A percentile compares a stretch with the other conserved stretches of the same genome.
Evolutionary conservation across 495 filamentous ascomycete species (phyloP).

Genomic region (Neurospora sp.): DNA sequence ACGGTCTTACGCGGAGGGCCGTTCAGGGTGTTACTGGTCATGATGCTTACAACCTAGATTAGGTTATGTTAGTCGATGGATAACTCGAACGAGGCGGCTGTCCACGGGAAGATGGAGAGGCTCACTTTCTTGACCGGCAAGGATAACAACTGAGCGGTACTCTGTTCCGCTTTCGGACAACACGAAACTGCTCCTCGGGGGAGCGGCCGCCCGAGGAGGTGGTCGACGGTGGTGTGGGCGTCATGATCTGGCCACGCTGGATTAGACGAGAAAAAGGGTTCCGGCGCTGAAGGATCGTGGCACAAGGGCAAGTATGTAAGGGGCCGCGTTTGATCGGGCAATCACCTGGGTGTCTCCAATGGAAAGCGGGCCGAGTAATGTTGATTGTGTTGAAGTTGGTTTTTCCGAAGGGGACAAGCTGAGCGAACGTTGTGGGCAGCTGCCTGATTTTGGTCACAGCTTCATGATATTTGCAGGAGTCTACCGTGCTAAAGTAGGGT

Average conservation of each 20-base stretch:
- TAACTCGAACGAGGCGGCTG: slow-evolving; percentile 4
- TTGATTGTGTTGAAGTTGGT: not conserved
- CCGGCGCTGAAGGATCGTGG: not conserved
- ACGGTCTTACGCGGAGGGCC: slow-evolving; percentile 5
- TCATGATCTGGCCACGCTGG: slow-evolving; percentile 42
- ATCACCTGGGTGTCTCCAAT: not conserved
- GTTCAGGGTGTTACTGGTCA: not conserved
- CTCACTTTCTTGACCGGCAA: slow-evolving; percentile 91
- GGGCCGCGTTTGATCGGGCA: not conserved
- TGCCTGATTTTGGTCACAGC: not conserved
- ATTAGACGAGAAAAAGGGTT: not conserved
- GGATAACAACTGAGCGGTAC: slow-evolving; percentile 92
- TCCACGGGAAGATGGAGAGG: slow-evolving; percentile 3
- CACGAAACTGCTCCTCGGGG: slow-evolving; percentile 76
- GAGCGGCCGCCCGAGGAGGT: slow-evolving; percentile 66
- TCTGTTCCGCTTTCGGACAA: slow-evolving; percentile 88
- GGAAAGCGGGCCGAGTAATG: not conserved
- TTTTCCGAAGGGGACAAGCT: not conserved
- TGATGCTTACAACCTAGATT: slow-evolving; percentile 23
- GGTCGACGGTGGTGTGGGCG: slow-evolving; percentile 86
- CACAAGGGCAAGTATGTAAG: not conserved
- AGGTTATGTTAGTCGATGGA: slow-evolving; percentile 11
- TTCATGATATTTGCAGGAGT: not conserved
- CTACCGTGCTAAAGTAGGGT: not conserved
- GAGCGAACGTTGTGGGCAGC: not conserved